A percentile compares a stretch with the other conserved stretches of the same genome.
These are phyloP conservation scores for Heterobasidion annosum DNA, from an alignment of 1,284 basidiomycete genomes.

Conservation along the genomic window DNA sequence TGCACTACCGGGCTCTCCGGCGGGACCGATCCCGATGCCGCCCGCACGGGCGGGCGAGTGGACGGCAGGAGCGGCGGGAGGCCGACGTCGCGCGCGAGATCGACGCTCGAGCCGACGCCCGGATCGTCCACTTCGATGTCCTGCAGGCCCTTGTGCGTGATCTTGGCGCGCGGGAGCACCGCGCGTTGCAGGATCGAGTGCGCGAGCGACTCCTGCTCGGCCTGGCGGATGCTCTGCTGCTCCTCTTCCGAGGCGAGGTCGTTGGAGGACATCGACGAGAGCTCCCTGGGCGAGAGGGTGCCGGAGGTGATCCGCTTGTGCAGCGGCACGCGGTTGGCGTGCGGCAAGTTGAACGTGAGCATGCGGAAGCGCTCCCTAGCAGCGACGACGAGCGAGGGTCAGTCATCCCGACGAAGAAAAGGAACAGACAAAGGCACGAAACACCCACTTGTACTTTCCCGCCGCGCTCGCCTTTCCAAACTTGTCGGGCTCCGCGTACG, in stretches of 20 bases:
- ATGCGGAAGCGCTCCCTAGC: constrained; percentile 75
- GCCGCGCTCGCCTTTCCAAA: constrained; percentile 56
- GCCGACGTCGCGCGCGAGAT: constrained; percentile 34
- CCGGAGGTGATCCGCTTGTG: constrained; percentile 67
- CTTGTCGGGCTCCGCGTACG: constrained; percentile 72
- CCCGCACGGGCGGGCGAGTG: too few relatives aligned
- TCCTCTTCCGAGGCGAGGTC: constrained; percentile 80
- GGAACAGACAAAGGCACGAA: background rate
- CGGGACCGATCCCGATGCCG: constrained; percentile 34
- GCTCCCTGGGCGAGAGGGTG: constrained; percentile 55
- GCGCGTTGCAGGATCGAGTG: constrained; percentile 75
- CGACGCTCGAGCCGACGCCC: constrained; percentile 32
- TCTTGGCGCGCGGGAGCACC: constrained; percentile 69
- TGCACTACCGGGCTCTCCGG: constrained; percentile 48
- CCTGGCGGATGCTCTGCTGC: constrained; percentile 69
- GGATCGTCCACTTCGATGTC: constrained; percentile 73
- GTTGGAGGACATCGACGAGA: constrained; percentile 77
- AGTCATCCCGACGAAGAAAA: too few relatives aligned
- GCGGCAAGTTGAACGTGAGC: constrained; percentile 73
- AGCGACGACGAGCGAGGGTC: too few relatives aligned
- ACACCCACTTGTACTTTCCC: constrained; percentile 70
- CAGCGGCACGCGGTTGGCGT: constrained; percentile 63
- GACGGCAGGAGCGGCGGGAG: too few relatives aligned
- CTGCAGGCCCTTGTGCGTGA: constrained; percentile 84
- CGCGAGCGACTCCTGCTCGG: constrained; percentile 71